A percentile compares a stretch with the other conserved stretches of the same genome.
phyloP scores from a whole-genome alignment of 257 asterid species.

The Nicotiana tabacum region DNA sequence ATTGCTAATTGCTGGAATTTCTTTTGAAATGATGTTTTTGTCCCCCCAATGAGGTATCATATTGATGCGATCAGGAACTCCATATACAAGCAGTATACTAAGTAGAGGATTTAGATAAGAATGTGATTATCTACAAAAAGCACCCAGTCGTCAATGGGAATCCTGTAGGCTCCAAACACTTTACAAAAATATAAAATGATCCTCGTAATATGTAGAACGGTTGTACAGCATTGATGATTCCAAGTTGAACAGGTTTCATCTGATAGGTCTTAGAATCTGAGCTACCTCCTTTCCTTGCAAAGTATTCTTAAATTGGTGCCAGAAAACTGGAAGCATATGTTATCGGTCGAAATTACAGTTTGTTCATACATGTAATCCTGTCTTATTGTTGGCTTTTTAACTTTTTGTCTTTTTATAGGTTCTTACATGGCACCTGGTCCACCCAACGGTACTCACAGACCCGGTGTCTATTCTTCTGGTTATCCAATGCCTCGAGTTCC shows the following conservation, averaged over 20 bases:
- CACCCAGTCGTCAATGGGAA: not conserved
- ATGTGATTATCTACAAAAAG: not conserved
- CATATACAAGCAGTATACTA: not conserved
- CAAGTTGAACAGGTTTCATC: not conserved
- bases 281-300: not conserved
- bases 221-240: not conserved
- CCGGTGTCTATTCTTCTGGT: conserved; percentile 80
- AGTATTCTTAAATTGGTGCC: not conserved
- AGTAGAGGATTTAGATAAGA: not conserved
- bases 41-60: not conserved
- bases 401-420: conserved; percentile 45
- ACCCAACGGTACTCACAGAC: conserved; percentile 76
- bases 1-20: not conserved
- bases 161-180: not conserved
- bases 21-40: not conserved
- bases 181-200: not conserved
- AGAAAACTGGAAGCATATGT: not conserved
- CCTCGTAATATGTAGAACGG: not conserved
- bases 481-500: conserved; percentile 84
- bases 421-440: conserved; percentile 76
- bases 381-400: not conserved
- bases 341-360: not conserved
- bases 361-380: not conserved
- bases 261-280: not conserved
- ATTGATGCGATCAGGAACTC: not conserved